phyloP scores from a whole-genome alignment of 2,329 filamentous ascomycete genomes.

The Cadophora luteo-olivacea region DNA sequence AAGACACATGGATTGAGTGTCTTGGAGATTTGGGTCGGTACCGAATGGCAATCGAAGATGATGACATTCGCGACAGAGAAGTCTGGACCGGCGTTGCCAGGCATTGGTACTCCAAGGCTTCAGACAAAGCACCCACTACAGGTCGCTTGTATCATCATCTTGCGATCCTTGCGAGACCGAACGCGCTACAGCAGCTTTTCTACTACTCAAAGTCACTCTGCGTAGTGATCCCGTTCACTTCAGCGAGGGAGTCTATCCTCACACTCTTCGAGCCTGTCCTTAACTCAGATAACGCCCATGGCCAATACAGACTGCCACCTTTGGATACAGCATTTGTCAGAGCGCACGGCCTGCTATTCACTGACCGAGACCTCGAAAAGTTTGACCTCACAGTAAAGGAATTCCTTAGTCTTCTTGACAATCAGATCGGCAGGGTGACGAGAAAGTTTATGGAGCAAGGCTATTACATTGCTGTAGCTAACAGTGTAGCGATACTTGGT shows the following conservation, averaged over 20 bases:
- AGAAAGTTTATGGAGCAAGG: conserved; percentile 52
- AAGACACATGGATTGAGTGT: conserved; percentile 88
- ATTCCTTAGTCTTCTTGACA: conserved; percentile 61
- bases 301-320: conserved; percentile 47
- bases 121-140: conserved; percentile 75
- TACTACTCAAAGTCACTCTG: conserved; percentile 76
- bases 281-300: conserved; percentile 45
- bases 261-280: conserved; percentile 71
- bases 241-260: conserved; percentile 73
- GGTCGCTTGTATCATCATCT: conserved; percentile 89
- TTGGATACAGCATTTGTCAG: conserved; percentile 68
- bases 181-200: conserved; percentile 73
- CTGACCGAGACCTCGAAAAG: conserved; percentile 52
- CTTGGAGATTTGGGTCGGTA: conserved; percentile 86
- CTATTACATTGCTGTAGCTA: conserved; percentile 62
- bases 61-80: conserved; percentile 74
- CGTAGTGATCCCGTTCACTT: conserved; percentile 61
- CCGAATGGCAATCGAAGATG: conserved; percentile 88
- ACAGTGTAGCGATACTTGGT: conserved; percentile 42
- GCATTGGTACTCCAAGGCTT: conserved; percentile 74
- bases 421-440: conserved; percentile 61
- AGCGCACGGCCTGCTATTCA: conserved; percentile 69
- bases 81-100: conserved; percentile 81
- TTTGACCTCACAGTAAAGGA: conserved; percentile 53
- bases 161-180: conserved; percentile 76